These are phyloP conservation scores for Magnusiomyces suaveolens DNA, from an alignment of 1,139 yeast species.

Conservation along the genomic window DNA sequence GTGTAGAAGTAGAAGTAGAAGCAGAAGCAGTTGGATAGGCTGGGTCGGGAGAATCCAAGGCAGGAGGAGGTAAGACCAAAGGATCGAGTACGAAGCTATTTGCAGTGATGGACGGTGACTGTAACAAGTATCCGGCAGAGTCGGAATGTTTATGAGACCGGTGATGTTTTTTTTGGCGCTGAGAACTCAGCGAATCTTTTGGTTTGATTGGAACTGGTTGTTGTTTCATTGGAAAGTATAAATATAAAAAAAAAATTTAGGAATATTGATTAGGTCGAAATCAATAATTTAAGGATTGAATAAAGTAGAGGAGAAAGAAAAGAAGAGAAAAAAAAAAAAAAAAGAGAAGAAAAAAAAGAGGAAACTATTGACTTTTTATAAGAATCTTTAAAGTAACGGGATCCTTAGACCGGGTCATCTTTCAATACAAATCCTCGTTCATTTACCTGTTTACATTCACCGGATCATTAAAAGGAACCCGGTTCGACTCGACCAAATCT, in stretches of 20 bases:
- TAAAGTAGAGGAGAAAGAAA: not conserved
- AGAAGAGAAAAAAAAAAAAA: not conserved
- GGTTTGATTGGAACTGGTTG: slow-evolving; percentile 7
- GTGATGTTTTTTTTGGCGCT: not conserved
- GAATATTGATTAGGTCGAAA: too few species aligned
- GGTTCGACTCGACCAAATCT: too few species aligned
- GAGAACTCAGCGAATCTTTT: not conserved
- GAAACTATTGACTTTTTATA: too few species aligned
- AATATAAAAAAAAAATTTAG: not conserved
- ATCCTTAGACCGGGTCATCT: too few species aligned
- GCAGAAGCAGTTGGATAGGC: not conserved
- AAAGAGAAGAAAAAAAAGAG: too few species aligned
- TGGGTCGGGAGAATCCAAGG: slow-evolving; percentile 5
- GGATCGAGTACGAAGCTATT: slow-evolving; percentile 9
- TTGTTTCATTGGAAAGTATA: slow-evolving; percentile 4
- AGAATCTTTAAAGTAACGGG: too few species aligned
- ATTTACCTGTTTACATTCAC: too few species aligned
- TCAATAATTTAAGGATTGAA: not conserved
- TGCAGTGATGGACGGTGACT: slow-evolving; percentile 1
- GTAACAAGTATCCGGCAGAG: not conserved
- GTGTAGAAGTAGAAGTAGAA: not conserved
- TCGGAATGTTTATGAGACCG: not conserved
- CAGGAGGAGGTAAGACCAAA: slow-evolving; percentile 12
- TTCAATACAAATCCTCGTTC: too few species aligned
- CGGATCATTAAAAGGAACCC: too few species aligned